phyloP scores from a whole-genome alignment of 495 filamentous ascomycete species.

The Endocarpon pusillum region DNA sequence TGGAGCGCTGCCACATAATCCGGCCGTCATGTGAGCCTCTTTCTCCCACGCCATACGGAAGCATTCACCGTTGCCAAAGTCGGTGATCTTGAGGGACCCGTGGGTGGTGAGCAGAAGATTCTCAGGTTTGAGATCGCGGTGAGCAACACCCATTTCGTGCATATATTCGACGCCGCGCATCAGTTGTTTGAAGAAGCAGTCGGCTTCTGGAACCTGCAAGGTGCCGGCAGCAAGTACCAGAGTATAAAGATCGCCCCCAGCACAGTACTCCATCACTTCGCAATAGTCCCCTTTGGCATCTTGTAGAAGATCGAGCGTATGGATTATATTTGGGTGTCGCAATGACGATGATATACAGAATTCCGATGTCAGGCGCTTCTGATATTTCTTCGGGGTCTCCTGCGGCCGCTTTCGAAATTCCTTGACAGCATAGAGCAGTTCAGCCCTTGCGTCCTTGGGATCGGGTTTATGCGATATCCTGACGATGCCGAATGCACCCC shows the following conservation, averaged over 20 bases:
- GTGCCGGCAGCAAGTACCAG: constrained; percentile 83
- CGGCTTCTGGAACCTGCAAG: constrained; percentile 81
- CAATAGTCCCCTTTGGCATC: constrained; percentile 97
- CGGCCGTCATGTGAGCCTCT: constrained; percentile 93
- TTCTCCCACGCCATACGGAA: constrained; percentile 99
- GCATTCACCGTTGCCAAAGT: constrained; percentile 98
- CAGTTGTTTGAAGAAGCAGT: constrained; percentile 98
- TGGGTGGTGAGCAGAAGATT: constrained; percentile 88
- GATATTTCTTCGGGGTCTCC: constrained; percentile 90
- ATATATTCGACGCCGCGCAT: constrained; percentile 99
- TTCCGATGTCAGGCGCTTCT: constrained; percentile 94
- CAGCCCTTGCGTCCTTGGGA: constrained; percentile 56
- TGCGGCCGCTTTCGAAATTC: constrained; percentile 90
- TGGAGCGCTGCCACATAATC: constrained; percentile 86
- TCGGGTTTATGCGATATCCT: constrained; percentile 95
- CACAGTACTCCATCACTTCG: constrained; percentile 99
- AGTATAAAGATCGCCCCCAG: constrained; percentile 91
- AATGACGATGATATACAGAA: constrained; percentile 98
- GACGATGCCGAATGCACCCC: constrained; percentile 93
- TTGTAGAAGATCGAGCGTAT: constrained; percentile 86
- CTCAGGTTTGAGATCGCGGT: constrained; percentile 94
- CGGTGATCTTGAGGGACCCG: constrained; percentile 93
- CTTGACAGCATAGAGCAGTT: constrained; percentile 95
- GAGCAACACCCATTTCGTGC: constrained; percentile 98
- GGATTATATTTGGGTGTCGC: constrained; percentile 94